These are phyloP conservation scores for Tetradesmus obliquus DNA, from an alignment of 139 green algal genomes.

Conservation along the genomic window DNA sequence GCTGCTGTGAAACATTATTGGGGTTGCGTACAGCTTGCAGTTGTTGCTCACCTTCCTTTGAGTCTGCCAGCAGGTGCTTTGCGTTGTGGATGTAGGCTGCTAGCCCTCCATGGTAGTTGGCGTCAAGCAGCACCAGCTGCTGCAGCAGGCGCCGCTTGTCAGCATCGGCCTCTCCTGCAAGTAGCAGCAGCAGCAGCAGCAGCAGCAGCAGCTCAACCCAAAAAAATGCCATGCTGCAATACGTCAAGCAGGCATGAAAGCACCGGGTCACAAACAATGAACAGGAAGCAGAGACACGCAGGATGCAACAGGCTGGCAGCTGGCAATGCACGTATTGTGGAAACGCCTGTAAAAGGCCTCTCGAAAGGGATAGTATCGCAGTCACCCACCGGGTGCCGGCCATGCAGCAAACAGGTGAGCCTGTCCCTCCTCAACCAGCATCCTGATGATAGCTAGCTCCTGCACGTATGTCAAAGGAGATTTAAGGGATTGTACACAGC, in stretches of 20 bases:
- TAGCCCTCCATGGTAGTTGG: constrained; percentile 88
- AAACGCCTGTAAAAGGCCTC: no score
- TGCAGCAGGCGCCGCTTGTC: constrained; percentile 60
- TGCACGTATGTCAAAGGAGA: neutral
- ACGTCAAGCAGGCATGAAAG: neutral
- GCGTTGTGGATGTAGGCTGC: constrained; percentile 91
- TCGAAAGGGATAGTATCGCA: no score
- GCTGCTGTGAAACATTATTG: neutral
- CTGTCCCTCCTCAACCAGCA: constrained; percentile 75
- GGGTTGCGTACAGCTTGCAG: neutral
- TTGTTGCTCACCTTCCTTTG: constrained; percentile 72
- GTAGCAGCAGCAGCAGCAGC: no score
- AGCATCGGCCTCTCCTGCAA: constrained; percentile 59
- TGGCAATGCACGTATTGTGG: no score
- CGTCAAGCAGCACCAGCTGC: constrained; percentile 83
- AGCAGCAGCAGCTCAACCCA: neutral
- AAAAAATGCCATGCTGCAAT: neutral
- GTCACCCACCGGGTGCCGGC: constrained; percentile 62
- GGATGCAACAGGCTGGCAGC: no score
- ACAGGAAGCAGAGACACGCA: neutral
- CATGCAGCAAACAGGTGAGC: constrained; percentile 85
- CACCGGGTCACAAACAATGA: neutral
- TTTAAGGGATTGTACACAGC: neutral
- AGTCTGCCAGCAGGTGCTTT: constrained; percentile 84
- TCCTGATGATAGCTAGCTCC: constrained; percentile 49